Percentiles rank a stretch among this genome's conserved stretches.
phyloP scores from a whole-genome alignment of 257 asterid genomes.

The Solanum sitiens region DNA sequence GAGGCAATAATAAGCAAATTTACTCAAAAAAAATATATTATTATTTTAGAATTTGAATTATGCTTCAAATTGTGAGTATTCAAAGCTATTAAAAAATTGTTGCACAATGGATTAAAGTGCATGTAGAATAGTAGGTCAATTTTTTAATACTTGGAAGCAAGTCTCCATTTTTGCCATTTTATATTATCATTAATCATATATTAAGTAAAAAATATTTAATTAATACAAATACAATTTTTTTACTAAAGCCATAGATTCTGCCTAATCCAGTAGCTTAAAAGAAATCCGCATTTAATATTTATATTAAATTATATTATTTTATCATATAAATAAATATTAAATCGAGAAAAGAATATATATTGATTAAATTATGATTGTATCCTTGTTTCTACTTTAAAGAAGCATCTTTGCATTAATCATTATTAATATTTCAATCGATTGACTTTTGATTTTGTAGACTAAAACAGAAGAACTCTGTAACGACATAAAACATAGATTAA shows the following conservation, averaged over 20 bases:
- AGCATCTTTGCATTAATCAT: background rate
- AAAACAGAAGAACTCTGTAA: rapidly evolving
- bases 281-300: rapidly evolving
- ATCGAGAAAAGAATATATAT: background rate
- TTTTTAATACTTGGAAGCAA: background rate
- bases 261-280: background rate
- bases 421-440: background rate
- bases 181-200: background rate
- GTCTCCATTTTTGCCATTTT: background rate
- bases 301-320: background rate
- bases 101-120: background rate
- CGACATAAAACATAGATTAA: rapidly evolving
- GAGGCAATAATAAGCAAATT: background rate
- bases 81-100: background rate
- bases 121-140: background rate
- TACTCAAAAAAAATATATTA: background rate
- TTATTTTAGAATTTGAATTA: background rate
- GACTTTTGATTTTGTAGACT: background rate
- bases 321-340: background rate
- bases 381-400: background rate
- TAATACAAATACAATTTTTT: background rate
- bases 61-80: background rate
- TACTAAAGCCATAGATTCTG: background rate
- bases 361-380: background rate
- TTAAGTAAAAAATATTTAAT: no score